Evolutionary conservation across 2,329 filamentous ascomycete species (phyloP).

Genomic region (Cladorrhinum sp.): DNA sequence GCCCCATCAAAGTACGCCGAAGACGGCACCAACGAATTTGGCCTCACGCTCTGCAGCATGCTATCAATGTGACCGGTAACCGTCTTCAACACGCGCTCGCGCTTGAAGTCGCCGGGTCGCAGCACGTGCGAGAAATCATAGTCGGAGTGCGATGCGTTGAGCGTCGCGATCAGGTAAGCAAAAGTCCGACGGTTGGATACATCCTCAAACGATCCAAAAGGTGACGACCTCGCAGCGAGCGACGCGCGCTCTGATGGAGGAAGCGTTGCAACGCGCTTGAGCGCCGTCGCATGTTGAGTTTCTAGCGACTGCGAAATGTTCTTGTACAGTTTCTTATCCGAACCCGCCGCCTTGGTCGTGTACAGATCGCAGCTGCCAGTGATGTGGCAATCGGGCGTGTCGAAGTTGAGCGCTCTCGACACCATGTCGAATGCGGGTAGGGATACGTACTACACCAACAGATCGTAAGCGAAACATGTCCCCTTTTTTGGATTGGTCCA

Average conservation of each 20-base stretch:
- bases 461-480: constrained; percentile 6
- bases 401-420: constrained; percentile 90
- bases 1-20: neutral
- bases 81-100: constrained; percentile 72
- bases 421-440: constrained; percentile 88
- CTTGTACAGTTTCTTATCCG: constrained; percentile 96
- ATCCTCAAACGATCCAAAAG: constrained; percentile 87
- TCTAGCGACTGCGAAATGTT: constrained; percentile 90
- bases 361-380: constrained; percentile 94
- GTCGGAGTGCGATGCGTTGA: constrained; percentile 93
- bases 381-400: constrained; percentile 87
- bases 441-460: constrained; percentile 70
- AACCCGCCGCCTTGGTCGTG: constrained; percentile 92
- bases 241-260: constrained; percentile 76
- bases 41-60: constrained; percentile 81
- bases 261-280: constrained; percentile 81
- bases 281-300: constrained; percentile 82
- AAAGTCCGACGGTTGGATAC: constrained; percentile 87
- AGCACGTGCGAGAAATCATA: constrained; percentile 96
- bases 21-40: constrained; percentile 38
- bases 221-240: constrained; percentile 70
- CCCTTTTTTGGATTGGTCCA: neutral
- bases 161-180: constrained; percentile 91
- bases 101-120: constrained; percentile 83
- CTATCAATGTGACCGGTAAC: constrained; percentile 88